Conservation (phyloP, 495 filamentous ascomycete species). For the Xylona heveae region DNA sequence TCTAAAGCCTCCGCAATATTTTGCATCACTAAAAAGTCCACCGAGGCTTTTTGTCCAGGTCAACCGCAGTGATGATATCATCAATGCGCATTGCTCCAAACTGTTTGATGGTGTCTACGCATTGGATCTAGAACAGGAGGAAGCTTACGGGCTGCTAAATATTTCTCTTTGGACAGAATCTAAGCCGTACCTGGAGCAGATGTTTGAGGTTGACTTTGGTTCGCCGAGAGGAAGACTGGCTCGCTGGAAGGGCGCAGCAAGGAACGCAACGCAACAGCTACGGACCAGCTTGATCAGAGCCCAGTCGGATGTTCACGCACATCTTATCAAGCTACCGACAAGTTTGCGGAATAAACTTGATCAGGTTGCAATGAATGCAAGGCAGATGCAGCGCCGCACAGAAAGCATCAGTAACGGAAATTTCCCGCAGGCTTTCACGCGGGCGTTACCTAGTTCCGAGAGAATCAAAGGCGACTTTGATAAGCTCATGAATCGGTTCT, state of each 20-base stretch:
- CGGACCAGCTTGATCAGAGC: neutral
- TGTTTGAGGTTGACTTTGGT: slow-evolving; percentile 34
- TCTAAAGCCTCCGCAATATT: slow-evolving; percentile 30
- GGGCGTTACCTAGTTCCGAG: no score
- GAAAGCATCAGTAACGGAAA: no score
- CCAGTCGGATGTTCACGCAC: neutral
- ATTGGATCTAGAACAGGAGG: slow-evolving; percentile 30
- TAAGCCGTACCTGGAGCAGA: slow-evolving; percentile 29
- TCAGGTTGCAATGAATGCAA: no score
- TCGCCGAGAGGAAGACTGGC: slow-evolving; percentile 36
- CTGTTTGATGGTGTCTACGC: slow-evolving; percentile 37
- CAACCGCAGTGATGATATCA: slow-evolving; percentile 17
- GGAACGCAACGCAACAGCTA: neutral
- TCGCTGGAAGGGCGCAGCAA: slow-evolving; percentile 30
- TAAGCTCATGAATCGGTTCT: no score
- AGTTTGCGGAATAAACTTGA: no score
- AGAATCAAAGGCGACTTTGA: no score
- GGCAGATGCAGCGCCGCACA: no score
- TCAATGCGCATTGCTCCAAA: slow-evolving; percentile 27
- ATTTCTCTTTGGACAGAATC: slow-evolving; percentile 31
- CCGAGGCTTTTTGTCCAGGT: slow-evolving; percentile 30
- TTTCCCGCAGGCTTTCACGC: no score
- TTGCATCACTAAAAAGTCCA: slow-evolving; percentile 24
- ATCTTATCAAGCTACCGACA: no score
- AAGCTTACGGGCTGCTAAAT: slow-evolving; percentile 35